These are phyloP conservation scores for Phyllosticta ampelicida DNA, from an alignment of 2,329 filamentous ascomycete genomes.

Conservation along the genomic window DNA sequence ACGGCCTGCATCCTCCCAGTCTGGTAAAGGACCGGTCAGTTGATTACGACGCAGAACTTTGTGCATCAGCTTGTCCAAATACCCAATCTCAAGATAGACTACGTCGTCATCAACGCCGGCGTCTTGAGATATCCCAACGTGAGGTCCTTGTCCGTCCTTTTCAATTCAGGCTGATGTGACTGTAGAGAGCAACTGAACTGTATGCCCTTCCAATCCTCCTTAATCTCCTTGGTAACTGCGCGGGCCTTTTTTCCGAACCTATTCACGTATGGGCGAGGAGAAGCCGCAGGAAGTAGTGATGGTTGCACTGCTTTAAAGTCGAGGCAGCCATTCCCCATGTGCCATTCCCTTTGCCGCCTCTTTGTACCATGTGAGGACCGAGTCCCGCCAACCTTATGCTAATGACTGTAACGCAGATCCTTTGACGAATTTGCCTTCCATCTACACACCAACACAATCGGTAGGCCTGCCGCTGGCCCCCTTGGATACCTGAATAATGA, in stretches of 20 bases:
- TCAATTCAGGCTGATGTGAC: not conserved
- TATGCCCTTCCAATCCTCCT: slow-evolving; percentile 22
- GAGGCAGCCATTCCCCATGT: not conserved
- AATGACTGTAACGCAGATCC: slow-evolving; percentile 27
- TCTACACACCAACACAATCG: slow-evolving; percentile 46
- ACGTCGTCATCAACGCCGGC: slow-evolving; percentile 47
- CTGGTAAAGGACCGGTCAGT: not conserved
- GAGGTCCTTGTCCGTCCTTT: slow-evolving; percentile 19
- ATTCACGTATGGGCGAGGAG: not conserved
- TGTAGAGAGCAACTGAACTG: slow-evolving; percentile 42
- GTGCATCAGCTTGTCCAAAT: slow-evolving; percentile 29
- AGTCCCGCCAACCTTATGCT: not conserved
- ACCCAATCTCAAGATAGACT: slow-evolving; percentile 38
- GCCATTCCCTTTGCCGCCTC: not conserved
- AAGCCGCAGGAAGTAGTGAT: not conserved
- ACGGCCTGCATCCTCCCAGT: slow-evolving; percentile 10
- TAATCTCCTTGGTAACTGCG: not conserved
- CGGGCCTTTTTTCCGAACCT: slow-evolving; percentile 13
- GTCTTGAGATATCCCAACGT: slow-evolving; percentile 48
- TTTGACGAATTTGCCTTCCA: slow-evolving; percentile 45
- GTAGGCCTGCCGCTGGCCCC: slow-evolving; percentile 14
- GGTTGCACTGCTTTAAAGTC: not conserved
- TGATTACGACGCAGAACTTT: slow-evolving; percentile 28
- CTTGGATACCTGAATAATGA: not conserved
- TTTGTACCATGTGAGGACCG: not conserved